Conservation (phyloP, 1,139 yeast species). For the Geotrichum candidum region DNA sequence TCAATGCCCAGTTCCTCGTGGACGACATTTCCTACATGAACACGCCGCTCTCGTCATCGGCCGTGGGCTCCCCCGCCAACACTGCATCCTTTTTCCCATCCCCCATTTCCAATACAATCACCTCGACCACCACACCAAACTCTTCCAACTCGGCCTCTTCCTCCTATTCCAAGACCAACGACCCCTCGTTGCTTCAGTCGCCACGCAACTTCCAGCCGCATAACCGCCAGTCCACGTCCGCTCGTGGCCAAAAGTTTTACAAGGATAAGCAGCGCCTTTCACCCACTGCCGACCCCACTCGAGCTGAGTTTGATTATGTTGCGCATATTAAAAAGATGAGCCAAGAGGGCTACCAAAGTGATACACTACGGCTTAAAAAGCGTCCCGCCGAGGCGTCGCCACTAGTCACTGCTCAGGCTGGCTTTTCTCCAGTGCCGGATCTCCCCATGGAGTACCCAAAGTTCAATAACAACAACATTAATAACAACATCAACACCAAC, state of each 20-base stretch:
- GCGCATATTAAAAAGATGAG: slow-evolving; percentile 61
- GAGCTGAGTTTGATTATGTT: slow-evolving; percentile 48
- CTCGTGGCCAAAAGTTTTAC: neutral
- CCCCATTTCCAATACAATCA: slow-evolving; percentile 7
- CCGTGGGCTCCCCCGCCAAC: slow-evolving; percentile 14
- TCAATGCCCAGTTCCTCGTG: neutral
- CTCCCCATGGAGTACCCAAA: slow-evolving; percentile 2
- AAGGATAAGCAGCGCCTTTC: slow-evolving; percentile 5
- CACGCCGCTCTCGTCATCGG: slow-evolving; percentile 2
- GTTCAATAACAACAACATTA: slow-evolving; percentile 11
- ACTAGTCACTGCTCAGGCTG: neutral
- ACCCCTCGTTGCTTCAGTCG: neutral
- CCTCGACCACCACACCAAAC: slow-evolving; percentile 15
- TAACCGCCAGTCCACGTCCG: neutral
- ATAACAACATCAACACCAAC: slow-evolving; percentile 4
- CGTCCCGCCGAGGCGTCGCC: slow-evolving; percentile 11
- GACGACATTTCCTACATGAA: slow-evolving; percentile 4
- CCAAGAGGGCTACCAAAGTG: slow-evolving; percentile 33
- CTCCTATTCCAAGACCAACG: slow-evolving; percentile 4
- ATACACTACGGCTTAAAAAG: slow-evolving; percentile 7
- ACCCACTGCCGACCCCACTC: slow-evolving; percentile 10
- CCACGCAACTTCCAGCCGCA: neutral
- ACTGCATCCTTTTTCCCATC: slow-evolving; percentile 10
- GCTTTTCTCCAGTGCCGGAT: slow-evolving; percentile 1
- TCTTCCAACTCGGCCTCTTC: slow-evolving; percentile 12